Percentiles rank a stretch among this genome's conserved stretches.
Evolutionary conservation across 306 rosid genomes (phyloP).

Genomic region (Cucumis melo): DNA sequence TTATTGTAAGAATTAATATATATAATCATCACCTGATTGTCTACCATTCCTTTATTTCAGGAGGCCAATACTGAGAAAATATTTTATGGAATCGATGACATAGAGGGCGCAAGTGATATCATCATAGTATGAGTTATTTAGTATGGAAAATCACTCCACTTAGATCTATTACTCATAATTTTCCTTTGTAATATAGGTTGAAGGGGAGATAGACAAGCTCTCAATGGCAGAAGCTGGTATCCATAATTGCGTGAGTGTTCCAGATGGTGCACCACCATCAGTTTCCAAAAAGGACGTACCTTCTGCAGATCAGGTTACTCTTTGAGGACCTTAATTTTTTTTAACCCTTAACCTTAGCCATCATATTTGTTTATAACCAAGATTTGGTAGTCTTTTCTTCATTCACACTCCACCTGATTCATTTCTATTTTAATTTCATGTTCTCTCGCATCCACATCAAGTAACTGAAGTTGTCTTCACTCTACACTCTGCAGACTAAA

Average conservation of each 20-base stretch:
- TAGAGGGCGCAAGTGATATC: slow-evolving; percentile 55
- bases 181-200: slow-evolving; percentile 43
- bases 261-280: slow-evolving; percentile 86
- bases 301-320: slow-evolving; percentile 43
- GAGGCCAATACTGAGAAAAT: slow-evolving; percentile 78
- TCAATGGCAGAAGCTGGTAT: slow-evolving; percentile 98
- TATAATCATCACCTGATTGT: not conserved
- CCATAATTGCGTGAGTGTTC: slow-evolving; percentile 85
- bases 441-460: not conserved
- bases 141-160: not conserved
- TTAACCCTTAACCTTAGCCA: not conserved
- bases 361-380: not conserved
- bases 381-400: not conserved
- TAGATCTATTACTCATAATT: slow-evolving; percentile 8
- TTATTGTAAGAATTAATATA: not conserved
- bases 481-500: not conserved
- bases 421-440: no score
- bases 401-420: not conserved
- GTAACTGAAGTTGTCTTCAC: not conserved
- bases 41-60: slow-evolving; percentile 32
- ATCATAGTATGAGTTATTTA: slow-evolving; percentile 52
- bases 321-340: not conserved
- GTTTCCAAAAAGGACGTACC: slow-evolving; percentile 65
- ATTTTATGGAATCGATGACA: slow-evolving; percentile 85
- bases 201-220: slow-evolving; percentile 97